These are phyloP conservation scores for Gaertneriomyces semiglobifer DNA, from an alignment of 192 early-diverging fungal species.

Conservation along the genomic window DNA sequence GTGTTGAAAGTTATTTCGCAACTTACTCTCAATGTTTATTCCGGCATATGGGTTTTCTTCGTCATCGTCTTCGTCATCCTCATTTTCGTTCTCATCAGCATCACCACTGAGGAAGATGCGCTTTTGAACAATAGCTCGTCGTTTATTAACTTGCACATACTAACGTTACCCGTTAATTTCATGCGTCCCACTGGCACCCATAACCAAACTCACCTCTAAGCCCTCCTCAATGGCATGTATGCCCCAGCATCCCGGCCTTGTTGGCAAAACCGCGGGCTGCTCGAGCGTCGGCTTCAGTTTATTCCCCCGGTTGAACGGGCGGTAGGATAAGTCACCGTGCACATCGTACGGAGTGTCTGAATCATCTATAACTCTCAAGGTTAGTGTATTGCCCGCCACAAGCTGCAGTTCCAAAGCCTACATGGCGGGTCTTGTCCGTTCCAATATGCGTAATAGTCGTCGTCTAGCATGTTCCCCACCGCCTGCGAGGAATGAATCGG, in stretches of 20 bases:
- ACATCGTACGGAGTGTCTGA: slow-evolving; percentile 1
- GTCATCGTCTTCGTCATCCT: slow-evolving; percentile 30
- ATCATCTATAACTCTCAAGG: neutral
- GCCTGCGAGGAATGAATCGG: too few species aligned
- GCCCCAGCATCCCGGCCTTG: slow-evolving; percentile 21
- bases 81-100: too few species aligned
- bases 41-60: slow-evolving; percentile 61
- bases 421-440: too few species aligned
- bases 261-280: slow-evolving; percentile 25
- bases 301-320: slow-evolving; percentile 66
- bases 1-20: neutral
- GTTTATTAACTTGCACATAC: slow-evolving; percentile 40
- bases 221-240: slow-evolving; percentile 21
- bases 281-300: slow-evolving; percentile 62
- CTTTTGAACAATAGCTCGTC: slow-evolving; percentile 38
- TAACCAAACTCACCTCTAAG: slow-evolving; percentile 7
- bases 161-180: slow-evolving; percentile 18
- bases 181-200: neutral
- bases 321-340: slow-evolving; percentile 21
- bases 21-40: slow-evolving; percentile 56
- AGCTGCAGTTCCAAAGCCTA: too few species aligned
- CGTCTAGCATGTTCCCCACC: too few species aligned
- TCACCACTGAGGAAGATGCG: slow-evolving; percentile 1
- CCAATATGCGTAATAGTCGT: too few species aligned
- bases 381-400: too few species aligned